Percentiles rank a stretch among this genome's conserved stretches.
phyloP scores from a whole-genome alignment of 257 asterid genomes.

The Catharanthus roseus region DNA sequence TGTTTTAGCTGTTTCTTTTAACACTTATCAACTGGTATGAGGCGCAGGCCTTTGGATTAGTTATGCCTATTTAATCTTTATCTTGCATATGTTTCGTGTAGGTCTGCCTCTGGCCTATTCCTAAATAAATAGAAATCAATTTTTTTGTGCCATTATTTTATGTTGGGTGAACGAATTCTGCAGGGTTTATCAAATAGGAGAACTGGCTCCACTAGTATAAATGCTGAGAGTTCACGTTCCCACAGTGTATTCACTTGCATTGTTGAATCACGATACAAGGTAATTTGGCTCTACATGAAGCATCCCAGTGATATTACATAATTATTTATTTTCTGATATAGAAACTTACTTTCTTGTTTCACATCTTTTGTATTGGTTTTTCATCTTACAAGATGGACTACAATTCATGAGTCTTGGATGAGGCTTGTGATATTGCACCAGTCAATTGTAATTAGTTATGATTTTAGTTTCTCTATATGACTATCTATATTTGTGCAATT shows the following conservation, averaged over 20 bases:
- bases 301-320: neutral
- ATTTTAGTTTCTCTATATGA: too few relatives aligned
- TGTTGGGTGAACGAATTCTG: constrained; percentile 15
- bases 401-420: neutral
- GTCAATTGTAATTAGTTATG: neutral
- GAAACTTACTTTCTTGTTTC: neutral
- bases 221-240: constrained; percentile 98
- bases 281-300: constrained; percentile 23
- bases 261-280: constrained; percentile 97
- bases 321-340: neutral
- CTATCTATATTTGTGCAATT: neutral
- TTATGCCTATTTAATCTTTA: neutral
- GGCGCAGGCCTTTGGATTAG: neutral
- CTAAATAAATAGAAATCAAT: neutral
- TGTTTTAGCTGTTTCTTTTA: neutral
- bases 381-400: neutral
- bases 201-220: constrained; percentile 81
- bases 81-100: neutral
- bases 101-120: neutral
- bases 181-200: constrained; percentile 94
- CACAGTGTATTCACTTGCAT: constrained; percentile 98
- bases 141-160: neutral
- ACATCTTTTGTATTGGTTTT: neutral
- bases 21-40: neutral
- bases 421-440: neutral